phyloP scores from a whole-genome alignment of 2,329 filamentous ascomycete genomes.

The Fusarium sp. region DNA sequence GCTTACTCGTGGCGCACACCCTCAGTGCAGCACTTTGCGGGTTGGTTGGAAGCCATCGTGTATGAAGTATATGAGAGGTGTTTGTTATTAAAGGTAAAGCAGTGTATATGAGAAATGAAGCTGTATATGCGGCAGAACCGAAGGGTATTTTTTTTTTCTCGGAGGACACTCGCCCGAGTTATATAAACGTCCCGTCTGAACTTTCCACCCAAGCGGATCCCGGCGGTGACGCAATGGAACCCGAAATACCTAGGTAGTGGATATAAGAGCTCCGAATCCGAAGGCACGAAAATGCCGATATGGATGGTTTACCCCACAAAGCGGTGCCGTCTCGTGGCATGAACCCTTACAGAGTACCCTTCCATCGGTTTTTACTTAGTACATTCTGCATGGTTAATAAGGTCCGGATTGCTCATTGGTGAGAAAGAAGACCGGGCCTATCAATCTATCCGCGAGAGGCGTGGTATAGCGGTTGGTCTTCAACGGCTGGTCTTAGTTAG shows the following conservation, averaged over 20 bases:
- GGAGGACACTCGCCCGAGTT: constrained; percentile 19
- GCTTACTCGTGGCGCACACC: constrained; percentile 67
- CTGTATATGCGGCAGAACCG: neutral
- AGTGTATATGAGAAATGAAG: neutral
- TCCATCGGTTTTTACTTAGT: too few relatives aligned
- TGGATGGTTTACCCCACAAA: constrained; percentile 1
- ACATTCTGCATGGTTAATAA: constrained; percentile 27
- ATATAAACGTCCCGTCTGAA: constrained; percentile 6
- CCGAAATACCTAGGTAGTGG: neutral
- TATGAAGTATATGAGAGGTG: neutral
- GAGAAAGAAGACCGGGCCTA: neutral
- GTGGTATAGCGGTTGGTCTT: neutral
- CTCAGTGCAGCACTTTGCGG: constrained; percentile 64
- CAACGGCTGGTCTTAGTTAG: neutral
- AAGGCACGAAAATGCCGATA: constrained; percentile 2
- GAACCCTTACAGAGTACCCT: constrained; percentile 2
- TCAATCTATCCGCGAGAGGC: neutral
- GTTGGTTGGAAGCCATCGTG: constrained; percentile 66
- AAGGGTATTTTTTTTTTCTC: neutral
- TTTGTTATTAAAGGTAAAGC: neutral
- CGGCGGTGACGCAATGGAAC: constrained; percentile 39
- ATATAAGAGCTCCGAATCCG: neutral
- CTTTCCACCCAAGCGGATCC: constrained; percentile 20
- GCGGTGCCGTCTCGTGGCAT: constrained; percentile 19
- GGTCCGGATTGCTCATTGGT: constrained; percentile 9